Conservation (phyloP, 2,329 filamentous ascomycete genomes). For the Pyrenochaeta sp. region DNA sequence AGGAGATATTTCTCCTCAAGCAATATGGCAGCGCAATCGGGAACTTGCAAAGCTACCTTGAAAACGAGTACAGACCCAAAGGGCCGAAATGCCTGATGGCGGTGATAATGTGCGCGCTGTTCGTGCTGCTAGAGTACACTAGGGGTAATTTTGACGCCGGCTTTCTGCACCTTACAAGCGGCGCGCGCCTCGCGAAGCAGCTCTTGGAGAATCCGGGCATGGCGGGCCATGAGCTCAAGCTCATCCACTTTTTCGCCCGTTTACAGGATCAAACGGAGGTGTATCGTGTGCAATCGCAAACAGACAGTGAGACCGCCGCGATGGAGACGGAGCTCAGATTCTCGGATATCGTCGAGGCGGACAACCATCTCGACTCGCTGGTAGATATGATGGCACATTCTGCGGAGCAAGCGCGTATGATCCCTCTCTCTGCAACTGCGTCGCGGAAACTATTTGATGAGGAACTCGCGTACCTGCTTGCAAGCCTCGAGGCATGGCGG, state of each 20-base stretch:
- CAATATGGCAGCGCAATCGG: conserved; percentile 9
- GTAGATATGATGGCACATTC: conserved; percentile 4
- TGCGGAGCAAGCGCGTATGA: conserved; percentile 4
- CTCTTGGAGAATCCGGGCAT: not conserved
- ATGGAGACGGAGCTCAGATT: conserved; percentile 1
- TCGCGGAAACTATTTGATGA: not conserved
- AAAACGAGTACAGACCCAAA: not conserved
- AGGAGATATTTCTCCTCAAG: conserved; percentile 6
- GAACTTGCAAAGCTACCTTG: conserved; percentile 2
- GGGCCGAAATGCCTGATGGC: not conserved
- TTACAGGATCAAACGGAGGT: conserved; percentile 5
- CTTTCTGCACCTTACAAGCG: conserved; percentile 5
- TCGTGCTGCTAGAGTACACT: conserved; percentile 6
- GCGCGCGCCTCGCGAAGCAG: conserved; percentile 1
- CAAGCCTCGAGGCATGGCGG: conserved; percentile 10
- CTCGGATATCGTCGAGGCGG: conserved; percentile 5
- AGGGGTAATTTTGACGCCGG: conserved; percentile 8
- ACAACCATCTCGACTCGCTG: conserved; percentile 6
- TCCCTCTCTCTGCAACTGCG: not conserved
- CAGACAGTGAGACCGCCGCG: not conserved
- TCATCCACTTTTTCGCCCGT: conserved; percentile 4
- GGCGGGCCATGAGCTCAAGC: not conserved
- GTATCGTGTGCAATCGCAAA: not conserved
- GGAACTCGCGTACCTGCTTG: conserved; percentile 4
- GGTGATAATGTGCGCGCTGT: conserved; percentile 4